These are phyloP conservation scores for Yamadazyma spencermartinsiae DNA, from an alignment of 1,139 yeast species.

Conservation along the genomic window DNA sequence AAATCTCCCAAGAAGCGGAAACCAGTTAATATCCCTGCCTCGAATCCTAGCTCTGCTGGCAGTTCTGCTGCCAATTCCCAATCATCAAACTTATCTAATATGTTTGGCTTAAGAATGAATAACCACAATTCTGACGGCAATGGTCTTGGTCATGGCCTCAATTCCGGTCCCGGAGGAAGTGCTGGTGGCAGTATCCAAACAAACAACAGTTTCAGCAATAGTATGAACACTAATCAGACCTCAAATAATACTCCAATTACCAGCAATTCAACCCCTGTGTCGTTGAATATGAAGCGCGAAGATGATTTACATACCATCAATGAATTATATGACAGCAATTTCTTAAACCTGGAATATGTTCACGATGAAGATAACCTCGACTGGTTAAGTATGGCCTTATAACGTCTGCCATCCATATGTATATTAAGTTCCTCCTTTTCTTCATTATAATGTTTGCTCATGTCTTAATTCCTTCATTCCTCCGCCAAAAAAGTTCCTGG, in stretches of 20 bases:
- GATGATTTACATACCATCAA: constrained; percentile 20
- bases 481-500: too few species aligned
- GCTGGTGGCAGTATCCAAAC: not conserved
- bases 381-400: constrained; percentile 41
- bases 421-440: not conserved
- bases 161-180: not conserved
- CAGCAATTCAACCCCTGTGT: constrained; percentile 13
- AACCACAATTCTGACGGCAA: not conserved
- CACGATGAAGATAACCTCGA: constrained; percentile 32
- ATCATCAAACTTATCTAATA: constrained; percentile 9
- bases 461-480: not conserved
- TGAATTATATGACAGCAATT: constrained; percentile 18
- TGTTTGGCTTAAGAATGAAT: constrained; percentile 15
- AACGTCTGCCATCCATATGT: constrained; percentile 7
- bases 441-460: too few species aligned
- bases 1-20: constrained; percentile 17
- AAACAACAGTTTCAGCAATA: constrained; percentile 1
- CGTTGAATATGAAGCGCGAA: constrained; percentile 11
- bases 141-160: not conserved
- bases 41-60: not conserved
- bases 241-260: constrained; percentile 9
- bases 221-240: constrained; percentile 1
- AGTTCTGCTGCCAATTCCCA: not conserved
- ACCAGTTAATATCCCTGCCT: constrained; percentile 14
- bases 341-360: constrained; percentile 17